Percentiles rank a stretch among this genome's conserved stretches.
phyloP scores from a whole-genome alignment of 23 red algal genomes.

The Gracilaria vermiculophylla region DNA sequence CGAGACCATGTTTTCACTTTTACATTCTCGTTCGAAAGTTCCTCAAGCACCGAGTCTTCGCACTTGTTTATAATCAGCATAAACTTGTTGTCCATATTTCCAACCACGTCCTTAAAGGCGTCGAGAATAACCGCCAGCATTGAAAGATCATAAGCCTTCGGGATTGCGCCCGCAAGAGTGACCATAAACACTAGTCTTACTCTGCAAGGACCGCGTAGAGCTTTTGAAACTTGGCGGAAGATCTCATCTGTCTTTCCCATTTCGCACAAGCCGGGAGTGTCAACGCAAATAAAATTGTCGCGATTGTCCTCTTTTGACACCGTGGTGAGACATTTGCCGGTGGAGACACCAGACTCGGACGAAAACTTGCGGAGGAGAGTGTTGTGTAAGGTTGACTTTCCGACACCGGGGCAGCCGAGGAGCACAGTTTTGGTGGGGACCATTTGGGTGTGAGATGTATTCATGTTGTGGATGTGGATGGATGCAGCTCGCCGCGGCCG shows the following conservation, averaged over 20 bases:
- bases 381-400: conserved; percentile 35
- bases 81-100: neutral
- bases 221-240: neutral
- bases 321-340: neutral
- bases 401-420: conserved; percentile 10
- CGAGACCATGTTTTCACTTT: too few relatives aligned
- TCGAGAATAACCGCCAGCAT: neutral
- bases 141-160: neutral
- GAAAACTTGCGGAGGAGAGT: neutral
- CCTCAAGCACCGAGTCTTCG: too few relatives aligned
- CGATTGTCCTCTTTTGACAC: neutral
- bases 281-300: neutral
- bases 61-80: conserved; percentile 24
- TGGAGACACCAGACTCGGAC: neutral
- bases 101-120: neutral
- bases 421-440: neutral
- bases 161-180: neutral
- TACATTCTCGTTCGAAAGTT: too few relatives aligned
- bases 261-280: conserved; percentile 19
- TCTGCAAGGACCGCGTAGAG: neutral
- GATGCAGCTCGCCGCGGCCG: too few relatives aligned
- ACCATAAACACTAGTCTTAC: conserved; percentile 9
- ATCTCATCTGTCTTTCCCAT: neutral
- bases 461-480: too few relatives aligned
- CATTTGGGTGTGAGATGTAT: too few relatives aligned